phyloP scores from a whole-genome alignment of 768 basidiomycete species.

The Lactarius tabidus region DNA sequence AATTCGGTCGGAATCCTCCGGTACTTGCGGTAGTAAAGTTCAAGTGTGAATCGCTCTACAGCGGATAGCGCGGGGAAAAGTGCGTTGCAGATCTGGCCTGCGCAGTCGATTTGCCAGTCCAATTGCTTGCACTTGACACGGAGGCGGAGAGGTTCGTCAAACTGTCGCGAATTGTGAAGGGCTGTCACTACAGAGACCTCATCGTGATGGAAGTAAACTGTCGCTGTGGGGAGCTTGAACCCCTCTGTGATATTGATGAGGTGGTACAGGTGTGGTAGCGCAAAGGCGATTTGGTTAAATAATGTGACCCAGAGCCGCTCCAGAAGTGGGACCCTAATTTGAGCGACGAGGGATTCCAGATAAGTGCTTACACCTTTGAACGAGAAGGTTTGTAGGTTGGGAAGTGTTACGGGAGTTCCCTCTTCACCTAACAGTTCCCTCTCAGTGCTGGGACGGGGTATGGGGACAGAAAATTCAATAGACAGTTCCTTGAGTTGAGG shows the following conservation, averaged over 20 bases:
- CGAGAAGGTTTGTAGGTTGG: not conserved
- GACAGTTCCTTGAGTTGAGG: not conserved
- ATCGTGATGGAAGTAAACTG: not conserved
- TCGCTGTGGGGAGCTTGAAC: not conserved
- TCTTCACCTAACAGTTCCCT: not conserved
- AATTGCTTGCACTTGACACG: not conserved
- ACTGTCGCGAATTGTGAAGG: rapidly evolving
- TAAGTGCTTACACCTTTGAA: not conserved
- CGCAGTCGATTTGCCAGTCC: not conserved
- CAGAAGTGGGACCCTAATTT: not conserved
- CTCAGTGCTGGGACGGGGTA: not conserved
- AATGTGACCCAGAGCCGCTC: not conserved
- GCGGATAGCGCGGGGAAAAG: not conserved
- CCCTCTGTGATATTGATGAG: not conserved
- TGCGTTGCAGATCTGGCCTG: not conserved
- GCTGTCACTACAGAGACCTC: not conserved
- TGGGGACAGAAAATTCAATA: not conserved
- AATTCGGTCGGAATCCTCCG: not conserved
- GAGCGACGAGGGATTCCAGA: not conserved
- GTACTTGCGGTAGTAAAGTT: not conserved
- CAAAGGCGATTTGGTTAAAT: not conserved
- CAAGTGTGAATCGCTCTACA: not conserved
- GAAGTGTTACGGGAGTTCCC: not conserved
- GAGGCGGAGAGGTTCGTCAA: not conserved
- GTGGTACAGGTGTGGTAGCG: not conserved